phyloP scores from a whole-genome alignment of 345 rosid genomes.

The Brassica juncea region DNA sequence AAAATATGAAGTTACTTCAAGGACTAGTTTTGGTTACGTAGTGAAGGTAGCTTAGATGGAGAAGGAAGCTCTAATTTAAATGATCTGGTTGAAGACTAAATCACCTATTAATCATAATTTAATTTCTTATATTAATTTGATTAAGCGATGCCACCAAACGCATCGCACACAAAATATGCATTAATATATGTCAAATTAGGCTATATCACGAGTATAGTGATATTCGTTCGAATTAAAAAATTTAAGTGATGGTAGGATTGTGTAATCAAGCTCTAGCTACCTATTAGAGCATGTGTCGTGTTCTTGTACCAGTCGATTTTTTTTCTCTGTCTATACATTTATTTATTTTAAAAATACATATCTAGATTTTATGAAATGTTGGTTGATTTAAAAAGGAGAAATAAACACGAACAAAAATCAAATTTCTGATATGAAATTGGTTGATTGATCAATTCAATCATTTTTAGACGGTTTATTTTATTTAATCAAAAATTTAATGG shows the following conservation, averaged over 20 bases:
- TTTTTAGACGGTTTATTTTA: constrained; percentile 7
- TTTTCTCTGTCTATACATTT: constrained; percentile 19
- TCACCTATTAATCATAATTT: constrained; percentile 29
- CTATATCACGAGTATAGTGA: constrained; percentile 34
- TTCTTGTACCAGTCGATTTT: constrained; percentile 61
- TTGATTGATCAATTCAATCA: constrained; percentile 15
- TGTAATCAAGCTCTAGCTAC: constrained; percentile 45
- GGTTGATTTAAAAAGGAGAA: not conserved
- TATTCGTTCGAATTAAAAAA: constrained; percentile 22
- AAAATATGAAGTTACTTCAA: constrained; percentile 31
- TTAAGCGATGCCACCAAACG: constrained; percentile 44
- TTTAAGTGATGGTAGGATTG: constrained; percentile 39
- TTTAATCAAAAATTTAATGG: constrained; percentile 6
- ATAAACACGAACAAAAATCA: not conserved
- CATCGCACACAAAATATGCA: constrained; percentile 17
- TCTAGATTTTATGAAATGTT: constrained; percentile 9
- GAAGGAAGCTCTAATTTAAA: constrained; percentile 22
- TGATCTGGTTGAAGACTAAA: constrained; percentile 28
- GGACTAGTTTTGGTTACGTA: constrained; percentile 42
- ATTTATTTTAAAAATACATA: constrained; percentile 12
- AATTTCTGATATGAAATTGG: not conserved
- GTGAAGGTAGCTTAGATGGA: constrained; percentile 34
- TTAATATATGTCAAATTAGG: constrained; percentile 19
- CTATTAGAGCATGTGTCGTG: constrained; percentile 58
- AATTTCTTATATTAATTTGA: constrained; percentile 25